These are phyloP conservation scores for Epithele typhae DNA, from an alignment of 768 basidiomycete species.

Conservation along the genomic window DNA sequence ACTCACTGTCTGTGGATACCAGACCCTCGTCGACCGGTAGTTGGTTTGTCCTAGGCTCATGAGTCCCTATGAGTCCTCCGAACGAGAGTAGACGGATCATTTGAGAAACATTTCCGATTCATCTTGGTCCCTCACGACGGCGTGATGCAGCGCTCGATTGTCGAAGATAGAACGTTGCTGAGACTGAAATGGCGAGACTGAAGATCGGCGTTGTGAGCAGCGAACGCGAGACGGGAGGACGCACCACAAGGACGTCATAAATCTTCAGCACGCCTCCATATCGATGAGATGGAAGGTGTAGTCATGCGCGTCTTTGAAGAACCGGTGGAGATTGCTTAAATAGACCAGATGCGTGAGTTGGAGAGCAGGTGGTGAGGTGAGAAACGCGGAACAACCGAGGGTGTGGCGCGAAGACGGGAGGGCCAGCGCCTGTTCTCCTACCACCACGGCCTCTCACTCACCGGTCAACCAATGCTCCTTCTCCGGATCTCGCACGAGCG, in stretches of 20 bases:
- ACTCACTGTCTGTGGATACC: slow-evolving; percentile 32
- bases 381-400: no score
- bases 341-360: no score
- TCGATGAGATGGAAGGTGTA: slow-evolving; percentile 28
- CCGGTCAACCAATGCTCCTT: slow-evolving; percentile 36
- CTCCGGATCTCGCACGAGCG: slow-evolving; percentile 25
- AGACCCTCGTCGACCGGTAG: slow-evolving; percentile 36
- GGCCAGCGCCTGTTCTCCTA: no score
- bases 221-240: neutral
- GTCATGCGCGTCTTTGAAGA: slow-evolving; percentile 29
- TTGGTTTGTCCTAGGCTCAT: slow-evolving; percentile 8
- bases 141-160: slow-evolving; percentile 17
- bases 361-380: no score
- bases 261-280: slow-evolving; percentile 34
- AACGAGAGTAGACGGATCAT: neutral
- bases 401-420: no score
- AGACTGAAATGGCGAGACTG: neutral
- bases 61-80: neutral
- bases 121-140: slow-evolving; percentile 16
- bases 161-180: slow-evolving; percentile 18
- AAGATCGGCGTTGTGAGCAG: neutral
- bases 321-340: slow-evolving; percentile 29
- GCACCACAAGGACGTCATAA: slow-evolving; percentile 32
- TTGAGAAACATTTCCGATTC: slow-evolving; percentile 14
- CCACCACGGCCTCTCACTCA: no score